Percentiles rank a stretch among this genome's conserved stretches.
Conservation (phyloP, 2,329 filamentous ascomycete species). For the Botryotinia calthae region DNA sequence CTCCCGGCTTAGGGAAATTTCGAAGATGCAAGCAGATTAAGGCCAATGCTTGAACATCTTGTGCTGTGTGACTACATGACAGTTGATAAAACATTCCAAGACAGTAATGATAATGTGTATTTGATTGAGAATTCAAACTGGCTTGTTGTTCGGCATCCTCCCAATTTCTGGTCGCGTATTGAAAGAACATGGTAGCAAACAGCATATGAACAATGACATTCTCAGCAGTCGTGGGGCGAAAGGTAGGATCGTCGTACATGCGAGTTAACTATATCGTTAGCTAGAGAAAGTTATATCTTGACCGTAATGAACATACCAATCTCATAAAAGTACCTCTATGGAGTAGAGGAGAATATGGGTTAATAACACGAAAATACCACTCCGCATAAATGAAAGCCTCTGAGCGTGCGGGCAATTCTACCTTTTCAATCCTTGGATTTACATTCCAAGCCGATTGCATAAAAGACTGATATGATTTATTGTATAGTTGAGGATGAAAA, state of each 20-base stretch:
- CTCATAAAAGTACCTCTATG: slow-evolving; percentile 71
- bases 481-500: slow-evolving; percentile 52
- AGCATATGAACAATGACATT: slow-evolving; percentile 74
- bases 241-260: slow-evolving; percentile 68
- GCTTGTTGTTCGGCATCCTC: slow-evolving; percentile 53
- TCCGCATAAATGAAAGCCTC: slow-evolving; percentile 67
- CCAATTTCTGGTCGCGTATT: slow-evolving; percentile 69
- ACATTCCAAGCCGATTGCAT: slow-evolving; percentile 62
- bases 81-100: slow-evolving; percentile 68
- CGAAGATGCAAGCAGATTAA: slow-evolving; percentile 71
- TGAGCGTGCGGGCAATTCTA: slow-evolving; percentile 60
- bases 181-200: slow-evolving; percentile 73
- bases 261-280: slow-evolving; percentile 51
- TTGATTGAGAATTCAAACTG: slow-evolving; percentile 62
- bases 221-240: slow-evolving; percentile 61
- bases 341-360: slow-evolving; percentile 71
- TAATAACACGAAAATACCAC: slow-evolving; percentile 73
- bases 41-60: slow-evolving; percentile 69
- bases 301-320: slow-evolving; percentile 50
- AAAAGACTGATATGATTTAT: slow-evolving; percentile 71
- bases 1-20: slow-evolving; percentile 75
- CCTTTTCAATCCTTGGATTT: slow-evolving; percentile 53
- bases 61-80: slow-evolving; percentile 57
- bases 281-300: background rate
- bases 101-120: slow-evolving; percentile 76